These are phyloP conservation scores for Collybia mongolica DNA, from an alignment of 768 basidiomycete genomes.

Conservation along the genomic window DNA sequence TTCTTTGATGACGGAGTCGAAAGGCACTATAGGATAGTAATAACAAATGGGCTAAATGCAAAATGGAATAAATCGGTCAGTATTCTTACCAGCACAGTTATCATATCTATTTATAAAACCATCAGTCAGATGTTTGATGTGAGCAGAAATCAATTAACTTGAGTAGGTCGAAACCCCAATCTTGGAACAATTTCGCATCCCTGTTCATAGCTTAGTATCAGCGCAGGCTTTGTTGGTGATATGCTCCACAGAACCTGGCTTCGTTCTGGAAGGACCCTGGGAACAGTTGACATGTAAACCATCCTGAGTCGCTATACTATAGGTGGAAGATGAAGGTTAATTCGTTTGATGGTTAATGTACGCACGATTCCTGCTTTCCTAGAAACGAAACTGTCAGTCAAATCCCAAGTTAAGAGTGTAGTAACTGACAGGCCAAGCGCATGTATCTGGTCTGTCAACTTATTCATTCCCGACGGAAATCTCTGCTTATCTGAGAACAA, in stretches of 20 bases:
- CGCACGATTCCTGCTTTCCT: conserved; percentile 44
- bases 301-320: conserved; percentile 61
- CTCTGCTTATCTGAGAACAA: conserved; percentile 39
- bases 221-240: too few relatives aligned
- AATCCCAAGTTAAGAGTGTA: neutral
- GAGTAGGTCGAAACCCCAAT: conserved; percentile 69
- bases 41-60: neutral
- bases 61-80: neutral
- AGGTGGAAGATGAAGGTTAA: neutral
- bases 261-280: conserved; percentile 67
- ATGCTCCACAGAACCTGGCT: neutral
- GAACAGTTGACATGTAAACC: conserved; percentile 67
- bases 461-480: conserved; percentile 57
- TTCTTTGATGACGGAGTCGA: conserved; percentile 52
- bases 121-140: too few relatives aligned
- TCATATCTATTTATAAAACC: conserved; percentile 36
- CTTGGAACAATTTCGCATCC: conserved; percentile 54
- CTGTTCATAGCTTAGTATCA: conserved; percentile 22
- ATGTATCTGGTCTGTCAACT: conserved; percentile 55
- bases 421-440: conserved; percentile 51
- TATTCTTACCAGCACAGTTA: conserved; percentile 51
- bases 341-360: neutral
- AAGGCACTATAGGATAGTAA: conserved; percentile 40
- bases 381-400: neutral
- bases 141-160: conserved; percentile 38